Evolutionary conservation across 208 protist genomes (phyloP), one percentile per base, ranked within the genome.

Genomic region (Trichomonas tenax): DNA sequence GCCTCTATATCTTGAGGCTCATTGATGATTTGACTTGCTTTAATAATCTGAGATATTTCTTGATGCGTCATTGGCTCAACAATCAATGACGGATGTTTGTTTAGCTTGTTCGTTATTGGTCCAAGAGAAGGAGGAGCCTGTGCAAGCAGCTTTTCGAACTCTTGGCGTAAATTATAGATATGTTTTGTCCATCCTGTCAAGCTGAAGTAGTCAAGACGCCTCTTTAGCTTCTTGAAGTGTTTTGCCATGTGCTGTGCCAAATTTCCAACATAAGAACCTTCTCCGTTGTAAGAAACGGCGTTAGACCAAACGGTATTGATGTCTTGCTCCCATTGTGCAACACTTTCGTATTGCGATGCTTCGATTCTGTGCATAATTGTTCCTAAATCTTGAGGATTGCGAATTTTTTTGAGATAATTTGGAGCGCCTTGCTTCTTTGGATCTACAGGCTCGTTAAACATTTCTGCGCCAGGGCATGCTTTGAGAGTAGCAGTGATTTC

Each of bases 341-440:
- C 44, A 40, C 26, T 58, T 38, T 93, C 44, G 15, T 93, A 93
- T 31, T 93, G 40, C 34, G 15, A 41, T 36, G n/a, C 15, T 51
- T 93, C 40, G 10, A 93, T 17, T 26, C 86, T 23, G 17, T 40
- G n/a, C 8, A 51, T 48, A 51, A 93, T 93, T 93, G 86, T 93
- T 51, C 86, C 86, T n/a, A 93, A 51, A 93, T 93, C 86, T 51
- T 93, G 86, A 11, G 86, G 86, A 38, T 93, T 93, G 4, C 44
- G 44, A 93, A 93, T 93, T n/a, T 58, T 93, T 93, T 93, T 93
- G 10, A 48, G 46, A 41, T 93, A 93, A 93, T 93, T 93, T 38
- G 86, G 86, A 93, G 45, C 17, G 38, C 44, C 44, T 46, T 89
- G 82, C 23, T 89, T 89, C 23, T 46, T 89, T 93, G 86, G 44